These are phyloP conservation scores for Obelidium mucronatum DNA, from an alignment of 192 early-diverging fungal species.

Conservation along the genomic window DNA sequence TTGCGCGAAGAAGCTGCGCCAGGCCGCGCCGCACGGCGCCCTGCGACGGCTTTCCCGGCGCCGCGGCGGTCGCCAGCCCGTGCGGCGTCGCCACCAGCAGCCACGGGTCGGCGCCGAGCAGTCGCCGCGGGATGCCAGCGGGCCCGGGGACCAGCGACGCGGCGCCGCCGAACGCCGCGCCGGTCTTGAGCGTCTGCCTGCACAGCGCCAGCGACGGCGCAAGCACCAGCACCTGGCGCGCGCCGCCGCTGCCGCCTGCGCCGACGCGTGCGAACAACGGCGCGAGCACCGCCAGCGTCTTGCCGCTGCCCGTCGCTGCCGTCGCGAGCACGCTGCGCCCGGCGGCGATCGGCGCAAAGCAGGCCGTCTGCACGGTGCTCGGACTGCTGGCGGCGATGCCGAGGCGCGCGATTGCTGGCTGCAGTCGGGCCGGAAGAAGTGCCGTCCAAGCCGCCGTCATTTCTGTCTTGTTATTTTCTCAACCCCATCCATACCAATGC, in stretches of 20 bases:
- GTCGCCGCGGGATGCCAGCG: slow-evolving; percentile 7
- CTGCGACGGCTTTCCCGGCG: not conserved
- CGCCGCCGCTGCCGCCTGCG: not conserved
- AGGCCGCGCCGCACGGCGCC: slow-evolving; percentile 72
- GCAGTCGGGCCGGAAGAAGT: not conserved
- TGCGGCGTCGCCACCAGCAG: slow-evolving; percentile 6
- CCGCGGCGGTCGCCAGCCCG: not conserved
- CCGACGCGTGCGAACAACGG: not conserved
- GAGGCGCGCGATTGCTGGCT: not conserved
- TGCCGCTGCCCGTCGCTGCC: slow-evolving; percentile 27
- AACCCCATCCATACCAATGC: no score
- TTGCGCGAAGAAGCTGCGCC: slow-evolving; percentile 33
- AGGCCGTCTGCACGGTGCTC: not conserved
- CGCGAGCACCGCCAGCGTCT: slow-evolving; percentile 26
- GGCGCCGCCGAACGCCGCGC: not conserved
- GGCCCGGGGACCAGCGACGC: slow-evolving; percentile 10
- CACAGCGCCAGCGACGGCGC: not conserved
- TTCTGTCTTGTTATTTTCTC: no score
- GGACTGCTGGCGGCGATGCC: not conserved
- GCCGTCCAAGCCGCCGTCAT: not conserved
- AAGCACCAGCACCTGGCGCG: slow-evolving; percentile 14
- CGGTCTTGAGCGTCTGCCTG: slow-evolving; percentile 6
- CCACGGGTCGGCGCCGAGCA: not conserved
- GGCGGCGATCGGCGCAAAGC: not conserved
- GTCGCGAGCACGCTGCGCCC: slow-evolving; percentile 8